A percentile compares a stretch with the other conserved stretches of the same genome.
Conservation (phyloP, 2,329 filamentous ascomycete species). For the Nigrospora osmanthi region DNA sequence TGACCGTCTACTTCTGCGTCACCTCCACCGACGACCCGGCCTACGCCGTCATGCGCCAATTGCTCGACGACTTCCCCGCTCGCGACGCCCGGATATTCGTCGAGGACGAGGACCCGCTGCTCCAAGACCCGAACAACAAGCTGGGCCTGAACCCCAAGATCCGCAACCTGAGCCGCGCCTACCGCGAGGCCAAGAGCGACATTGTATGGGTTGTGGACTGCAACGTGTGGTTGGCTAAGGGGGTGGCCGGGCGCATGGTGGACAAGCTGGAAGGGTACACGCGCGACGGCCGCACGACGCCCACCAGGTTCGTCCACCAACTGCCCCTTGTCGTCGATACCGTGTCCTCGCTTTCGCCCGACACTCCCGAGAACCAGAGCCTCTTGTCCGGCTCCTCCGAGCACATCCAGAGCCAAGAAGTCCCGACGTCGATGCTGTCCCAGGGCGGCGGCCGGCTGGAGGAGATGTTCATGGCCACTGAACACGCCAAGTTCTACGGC, state of each 20-base stretch:
- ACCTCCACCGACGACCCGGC: constrained; percentile 68
- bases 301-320: constrained; percentile 92
- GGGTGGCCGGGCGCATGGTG: constrained; percentile 80
- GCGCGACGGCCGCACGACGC: constrained; percentile 37
- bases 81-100: constrained; percentile 68
- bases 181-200: constrained; percentile 79
- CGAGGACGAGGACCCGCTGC: constrained; percentile 70
- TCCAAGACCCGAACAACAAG: constrained; percentile 46
- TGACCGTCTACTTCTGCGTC: constrained; percentile 79
- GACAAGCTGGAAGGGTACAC: constrained; percentile 70
- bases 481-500: constrained; percentile 95
- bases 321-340: constrained; percentile 83
- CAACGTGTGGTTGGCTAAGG: constrained; percentile 84
- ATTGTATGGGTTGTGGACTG: constrained; percentile 94
- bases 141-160: constrained; percentile 98
- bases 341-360: constrained; percentile 25
- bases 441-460: constrained; percentile 76
- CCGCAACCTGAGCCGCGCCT: constrained; percentile 88
- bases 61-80: constrained; percentile 65
- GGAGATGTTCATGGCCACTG: constrained; percentile 88
- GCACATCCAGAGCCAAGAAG: constrained; percentile 20
- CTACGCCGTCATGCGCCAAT: constrained; percentile 61
- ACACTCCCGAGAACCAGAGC: constrained; percentile 17
- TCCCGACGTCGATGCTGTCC: constrained; percentile 16
- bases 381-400: constrained; percentile 24